phyloP scores from a whole-genome alignment of 805 yeast species.

The Wickerhamiella alocasiicola region DNA sequence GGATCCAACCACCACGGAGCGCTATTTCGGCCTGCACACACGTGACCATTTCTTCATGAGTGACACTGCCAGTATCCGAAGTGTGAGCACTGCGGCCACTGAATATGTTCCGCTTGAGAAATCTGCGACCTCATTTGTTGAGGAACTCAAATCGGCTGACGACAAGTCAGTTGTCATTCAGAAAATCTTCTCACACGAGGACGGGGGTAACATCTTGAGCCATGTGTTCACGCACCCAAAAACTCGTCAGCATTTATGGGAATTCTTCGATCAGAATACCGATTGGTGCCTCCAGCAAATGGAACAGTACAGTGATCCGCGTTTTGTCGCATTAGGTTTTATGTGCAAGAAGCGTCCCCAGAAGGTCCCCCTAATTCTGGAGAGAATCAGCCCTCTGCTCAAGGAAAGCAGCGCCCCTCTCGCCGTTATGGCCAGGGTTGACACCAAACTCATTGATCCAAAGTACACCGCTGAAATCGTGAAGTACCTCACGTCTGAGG shows the following conservation, averaged over 20 bases:
- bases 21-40: background rate
- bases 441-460: constrained; percentile 1
- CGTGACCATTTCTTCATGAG: constrained; percentile 2
- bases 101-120: constrained; percentile 8
- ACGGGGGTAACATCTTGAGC: constrained; percentile 15
- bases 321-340: constrained; percentile 16
- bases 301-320: constrained; percentile 16
- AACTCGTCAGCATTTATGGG: constrained; percentile 13
- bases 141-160: constrained; percentile 1
- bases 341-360: constrained; percentile 16
- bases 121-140: constrained; percentile 2
- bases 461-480: constrained; percentile 10
- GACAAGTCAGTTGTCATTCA: constrained; percentile 4
- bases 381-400: constrained; percentile 8
- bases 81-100: background rate
- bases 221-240: constrained; percentile 17
- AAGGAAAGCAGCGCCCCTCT: constrained; percentile 5
- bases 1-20: background rate
- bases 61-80: constrained; percentile 7
- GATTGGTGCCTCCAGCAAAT: constrained; percentile 10
- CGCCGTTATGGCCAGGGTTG: constrained; percentile 11
- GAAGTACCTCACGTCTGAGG: constrained; percentile 2
- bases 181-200: constrained; percentile 8
- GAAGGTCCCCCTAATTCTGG: constrained; percentile 13
- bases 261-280: constrained; percentile 12